phyloP scores from a whole-genome alignment of 345 rosid species.

The Luvunga scandens region DNA sequence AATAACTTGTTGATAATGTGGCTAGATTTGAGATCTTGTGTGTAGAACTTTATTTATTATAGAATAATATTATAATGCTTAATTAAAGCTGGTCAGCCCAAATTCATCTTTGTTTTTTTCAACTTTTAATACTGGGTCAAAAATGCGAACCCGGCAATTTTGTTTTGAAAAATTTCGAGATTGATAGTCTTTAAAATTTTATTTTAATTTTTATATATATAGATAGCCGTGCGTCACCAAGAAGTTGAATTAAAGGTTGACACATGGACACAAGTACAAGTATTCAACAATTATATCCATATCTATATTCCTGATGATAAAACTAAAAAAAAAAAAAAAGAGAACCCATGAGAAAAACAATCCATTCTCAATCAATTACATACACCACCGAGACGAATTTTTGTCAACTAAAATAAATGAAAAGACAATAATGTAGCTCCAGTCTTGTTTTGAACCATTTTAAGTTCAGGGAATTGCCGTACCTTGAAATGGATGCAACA shows the following conservation, averaged over 20 bases:
- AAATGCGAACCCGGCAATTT: not conserved
- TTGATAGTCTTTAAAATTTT: not conserved
- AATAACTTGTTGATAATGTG: conserved; percentile 2
- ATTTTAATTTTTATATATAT: too few relatives aligned
- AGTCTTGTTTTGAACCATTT: not conserved
- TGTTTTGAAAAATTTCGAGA: not conserved
- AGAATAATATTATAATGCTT: not conserved
- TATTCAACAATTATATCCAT: too few relatives aligned
- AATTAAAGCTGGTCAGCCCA: not conserved
- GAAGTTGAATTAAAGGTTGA: conserved; percentile 5
- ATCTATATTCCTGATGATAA: not conserved
- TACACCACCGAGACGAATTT: not conserved
- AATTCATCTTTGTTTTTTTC: not conserved
- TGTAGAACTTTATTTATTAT: not conserved
- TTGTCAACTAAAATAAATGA: not conserved
- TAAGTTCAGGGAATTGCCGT: not conserved
- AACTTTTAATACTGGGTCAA: not conserved
- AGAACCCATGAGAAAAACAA: too few relatives aligned
- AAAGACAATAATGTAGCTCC: not conserved
- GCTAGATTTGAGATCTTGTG: not conserved
- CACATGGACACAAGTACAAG: not conserved
- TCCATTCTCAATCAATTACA: not conserved
- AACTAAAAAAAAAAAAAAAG: not conserved
- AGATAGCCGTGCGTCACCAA: not conserved
- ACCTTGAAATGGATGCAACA: not conserved